Conservation (phyloP, 1,284 basidiomycete genomes). For the Moniliophthora roreri region DNA sequence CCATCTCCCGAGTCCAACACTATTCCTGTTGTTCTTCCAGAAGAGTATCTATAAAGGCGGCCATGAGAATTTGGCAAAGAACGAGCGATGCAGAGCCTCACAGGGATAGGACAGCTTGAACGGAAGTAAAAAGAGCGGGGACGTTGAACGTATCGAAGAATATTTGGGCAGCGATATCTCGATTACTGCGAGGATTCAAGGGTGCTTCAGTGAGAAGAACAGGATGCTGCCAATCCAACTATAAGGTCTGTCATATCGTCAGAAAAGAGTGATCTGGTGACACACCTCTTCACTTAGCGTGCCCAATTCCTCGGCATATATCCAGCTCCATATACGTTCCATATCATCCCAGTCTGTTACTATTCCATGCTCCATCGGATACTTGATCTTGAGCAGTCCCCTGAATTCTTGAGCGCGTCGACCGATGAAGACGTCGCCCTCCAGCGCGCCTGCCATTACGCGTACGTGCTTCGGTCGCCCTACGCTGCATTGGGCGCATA, state of each 20-base stretch:
- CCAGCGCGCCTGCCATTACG: slow-evolving; percentile 94
- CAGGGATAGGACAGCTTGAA: slow-evolving; percentile 97
- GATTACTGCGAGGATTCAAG: slow-evolving; percentile 91
- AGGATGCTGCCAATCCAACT: slow-evolving; percentile 72
- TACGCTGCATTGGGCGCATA: slow-evolving; percentile 55
- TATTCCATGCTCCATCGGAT: slow-evolving; percentile 97
- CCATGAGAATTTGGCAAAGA: no score
- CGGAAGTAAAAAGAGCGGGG: slow-evolving; percentile 94
- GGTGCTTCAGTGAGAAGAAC: slow-evolving; percentile 95
- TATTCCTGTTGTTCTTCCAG: slow-evolving; percentile 98
- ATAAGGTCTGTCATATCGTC: slow-evolving; percentile 15
- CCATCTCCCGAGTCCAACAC: slow-evolving; percentile 99
- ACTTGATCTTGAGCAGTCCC: slow-evolving; percentile 94
- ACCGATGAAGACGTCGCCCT: slow-evolving; percentile 93
- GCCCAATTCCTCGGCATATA: slow-evolving; percentile 92
- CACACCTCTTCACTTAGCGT: slow-evolving; percentile 94
- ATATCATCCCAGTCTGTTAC: slow-evolving; percentile 98
- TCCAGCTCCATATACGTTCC: slow-evolving; percentile 97
- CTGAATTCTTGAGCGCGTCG: slow-evolving; percentile 91
- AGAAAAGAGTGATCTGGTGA: slow-evolving; percentile 19
- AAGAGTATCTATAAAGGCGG: slow-evolving; percentile 80
- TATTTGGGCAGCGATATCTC: slow-evolving; percentile 95
- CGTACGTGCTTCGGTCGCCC: slow-evolving; percentile 94
- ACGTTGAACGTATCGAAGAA: slow-evolving; percentile 99
- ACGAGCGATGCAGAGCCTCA: slow-evolving; percentile 41